A percentile compares a stretch with the other conserved stretches of the same genome.
Conservation (phyloP, 805 yeast genomes). For the Torulaspora gathmanii region DNA sequence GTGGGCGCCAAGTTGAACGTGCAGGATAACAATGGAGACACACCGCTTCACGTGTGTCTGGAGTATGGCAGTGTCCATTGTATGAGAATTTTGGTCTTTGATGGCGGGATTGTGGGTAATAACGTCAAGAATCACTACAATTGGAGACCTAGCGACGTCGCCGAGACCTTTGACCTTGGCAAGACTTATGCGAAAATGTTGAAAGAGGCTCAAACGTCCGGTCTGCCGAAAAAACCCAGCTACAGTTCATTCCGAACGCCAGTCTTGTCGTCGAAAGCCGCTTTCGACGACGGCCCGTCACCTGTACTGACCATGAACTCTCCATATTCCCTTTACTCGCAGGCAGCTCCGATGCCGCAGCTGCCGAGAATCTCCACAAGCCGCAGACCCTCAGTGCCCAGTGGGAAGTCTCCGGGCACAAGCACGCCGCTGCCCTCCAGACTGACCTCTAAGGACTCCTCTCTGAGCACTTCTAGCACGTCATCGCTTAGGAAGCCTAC, state of each 20-base stretch:
- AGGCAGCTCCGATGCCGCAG: slow-evolving; percentile 16
- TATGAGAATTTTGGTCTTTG: slow-evolving; percentile 46
- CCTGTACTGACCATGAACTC: slow-evolving; percentile 28
- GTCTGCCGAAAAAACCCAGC: slow-evolving; percentile 18
- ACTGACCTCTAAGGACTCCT: slow-evolving; percentile 14
- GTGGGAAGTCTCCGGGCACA: slow-evolving; percentile 17
- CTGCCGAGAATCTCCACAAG: slow-evolving; percentile 26
- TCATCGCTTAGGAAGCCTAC: slow-evolving; percentile 9
- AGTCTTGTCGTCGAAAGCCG: slow-evolving; percentile 20
- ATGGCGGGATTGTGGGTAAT: slow-evolving; percentile 45
- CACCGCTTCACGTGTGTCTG: slow-evolving; percentile 80
- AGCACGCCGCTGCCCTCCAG: slow-evolving; percentile 19
- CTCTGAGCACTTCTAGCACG: slow-evolving; percentile 8
- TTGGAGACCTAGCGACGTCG: slow-evolving; percentile 61
- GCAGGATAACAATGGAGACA: slow-evolving; percentile 69
- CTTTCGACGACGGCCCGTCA: slow-evolving; percentile 31
- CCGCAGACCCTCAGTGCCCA: slow-evolving; percentile 21
- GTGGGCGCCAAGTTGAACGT: slow-evolving; percentile 73
- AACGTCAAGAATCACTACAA: slow-evolving; percentile 51
- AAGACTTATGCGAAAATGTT: slow-evolving; percentile 37
- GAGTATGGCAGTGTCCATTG: slow-evolving; percentile 61
- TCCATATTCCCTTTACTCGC: slow-evolving; percentile 20
- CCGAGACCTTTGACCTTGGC: slow-evolving; percentile 49
- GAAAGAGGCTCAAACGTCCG: slow-evolving; percentile 20
- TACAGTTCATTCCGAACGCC: slow-evolving; percentile 29